phyloP scores from a whole-genome alignment of 495 filamentous ascomycete genomes.

The Xylona heveae region DNA sequence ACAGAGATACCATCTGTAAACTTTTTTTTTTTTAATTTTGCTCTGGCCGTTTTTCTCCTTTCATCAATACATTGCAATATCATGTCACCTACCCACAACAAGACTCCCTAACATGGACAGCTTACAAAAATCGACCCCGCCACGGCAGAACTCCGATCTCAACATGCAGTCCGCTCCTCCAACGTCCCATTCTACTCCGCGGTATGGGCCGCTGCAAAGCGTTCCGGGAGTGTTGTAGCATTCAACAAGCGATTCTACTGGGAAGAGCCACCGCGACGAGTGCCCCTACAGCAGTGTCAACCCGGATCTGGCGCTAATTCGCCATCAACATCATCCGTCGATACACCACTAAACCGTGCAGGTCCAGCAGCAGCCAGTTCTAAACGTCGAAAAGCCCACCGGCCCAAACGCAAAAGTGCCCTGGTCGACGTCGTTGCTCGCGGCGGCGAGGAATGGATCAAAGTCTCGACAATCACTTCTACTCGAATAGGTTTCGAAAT shows the following conservation, averaged over 20 bases:
- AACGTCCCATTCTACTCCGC: constrained; percentile 35
- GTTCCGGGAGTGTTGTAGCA: constrained; percentile 22
- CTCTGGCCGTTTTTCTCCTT: too few relatives aligned
- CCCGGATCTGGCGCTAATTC: neutral
- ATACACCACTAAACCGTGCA: neutral
- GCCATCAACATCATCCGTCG: neutral
- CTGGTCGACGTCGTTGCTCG: constrained; percentile 5
- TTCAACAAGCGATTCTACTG: constrained; percentile 34
- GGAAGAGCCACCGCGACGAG: constrained; percentile 9
- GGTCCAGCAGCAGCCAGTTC: neutral
- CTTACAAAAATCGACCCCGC: too few relatives aligned
- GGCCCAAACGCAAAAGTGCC: too few relatives aligned
- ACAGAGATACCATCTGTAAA: too few relatives aligned
- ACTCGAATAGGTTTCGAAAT: constrained; percentile 35
- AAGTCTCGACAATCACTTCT: constrained; percentile 36
- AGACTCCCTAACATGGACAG: too few relatives aligned
- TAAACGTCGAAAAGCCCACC: neutral
- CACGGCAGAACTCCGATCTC: too few relatives aligned
- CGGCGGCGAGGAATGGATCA: constrained; percentile 30
- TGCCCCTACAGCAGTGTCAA: too few relatives aligned
- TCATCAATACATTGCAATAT: too few relatives aligned
- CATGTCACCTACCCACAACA: too few relatives aligned
- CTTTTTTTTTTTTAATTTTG: too few relatives aligned
- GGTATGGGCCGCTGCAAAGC: constrained; percentile 30
- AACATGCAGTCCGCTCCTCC: constrained; percentile 29